Evolutionary conservation across 2,329 filamentous ascomycete genomes (phyloP).

Genomic region (Penicillium janthinellum): DNA sequence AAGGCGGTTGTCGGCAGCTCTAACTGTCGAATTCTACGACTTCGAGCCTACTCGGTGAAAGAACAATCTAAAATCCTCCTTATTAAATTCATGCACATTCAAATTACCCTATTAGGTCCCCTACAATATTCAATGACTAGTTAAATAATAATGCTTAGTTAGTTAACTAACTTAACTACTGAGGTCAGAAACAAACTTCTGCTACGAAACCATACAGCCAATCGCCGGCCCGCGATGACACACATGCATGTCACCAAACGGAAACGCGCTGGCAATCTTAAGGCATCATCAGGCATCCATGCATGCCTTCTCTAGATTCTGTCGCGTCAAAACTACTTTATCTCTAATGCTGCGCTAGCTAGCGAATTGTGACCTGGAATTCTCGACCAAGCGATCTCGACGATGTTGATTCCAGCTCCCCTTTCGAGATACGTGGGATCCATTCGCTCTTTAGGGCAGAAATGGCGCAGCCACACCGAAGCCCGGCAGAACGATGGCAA

Average conservation of each 20-base stretch:
- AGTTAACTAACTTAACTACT: too few relatives aligned
- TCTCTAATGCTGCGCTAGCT: neutral
- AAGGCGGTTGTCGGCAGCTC: too few relatives aligned
- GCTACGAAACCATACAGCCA: neutral
- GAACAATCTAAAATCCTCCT: too few relatives aligned
- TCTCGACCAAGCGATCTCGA: neutral
- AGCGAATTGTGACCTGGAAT: neutral
- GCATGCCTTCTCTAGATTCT: neutral
- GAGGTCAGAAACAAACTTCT: neutral
- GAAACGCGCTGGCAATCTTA: neutral
- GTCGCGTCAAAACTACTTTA: neutral
- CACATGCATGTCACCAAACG: neutral
- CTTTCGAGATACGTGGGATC: conserved; percentile 2
- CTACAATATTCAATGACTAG: too few relatives aligned
- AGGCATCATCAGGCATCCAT: neutral
- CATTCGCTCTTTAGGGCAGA: conserved; percentile 6
- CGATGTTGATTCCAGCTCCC: conserved; percentile 8
- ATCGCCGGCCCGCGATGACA: neutral
- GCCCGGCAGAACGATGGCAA: neutral
- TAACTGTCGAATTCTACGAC: too few relatives aligned
- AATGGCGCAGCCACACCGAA: conserved; percentile 4
- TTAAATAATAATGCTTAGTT: too few relatives aligned
- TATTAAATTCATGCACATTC: too few relatives aligned
- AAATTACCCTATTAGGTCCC: too few relatives aligned
- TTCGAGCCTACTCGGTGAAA: too few relatives aligned